Evolutionary conservation across 2,329 filamentous ascomycete genomes (phyloP), one percentile per base, ranked within the genome.

Genomic region (Diaporthe sp.): DNA sequence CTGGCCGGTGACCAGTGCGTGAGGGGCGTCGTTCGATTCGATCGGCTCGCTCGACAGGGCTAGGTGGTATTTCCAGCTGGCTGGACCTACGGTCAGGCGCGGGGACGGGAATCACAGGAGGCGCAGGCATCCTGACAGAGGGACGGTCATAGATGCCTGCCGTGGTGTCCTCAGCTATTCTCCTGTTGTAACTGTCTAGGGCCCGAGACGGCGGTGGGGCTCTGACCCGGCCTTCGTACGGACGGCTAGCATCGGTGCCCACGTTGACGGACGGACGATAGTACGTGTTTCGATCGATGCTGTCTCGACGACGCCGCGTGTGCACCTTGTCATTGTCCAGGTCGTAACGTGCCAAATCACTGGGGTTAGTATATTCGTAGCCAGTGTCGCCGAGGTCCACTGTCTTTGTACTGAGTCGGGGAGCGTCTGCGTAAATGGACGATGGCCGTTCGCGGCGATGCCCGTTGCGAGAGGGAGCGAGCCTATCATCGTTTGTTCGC

Each of bases 121-220:
- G 86, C 19, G 88, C 83, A 22, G 89, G 86, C 80, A 88, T 84
- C 70, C 88, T 86, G 58, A 84, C 82, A 0, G 84, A 83, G 8
- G 88, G 84, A 39, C 86, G 82, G 34, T 90, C 88, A 77, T 90
- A 90, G 9, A 84, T 80, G 7, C 83, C 82, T 22, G 82, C 79
- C 62, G 83, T 81, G 3, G 83, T n/a, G 13, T 77, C 76, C n/a
- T 77, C 80, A 4, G 80, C 81, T 9, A 83, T 73, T 22, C 79
- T 80, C 75, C 89, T 86, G 78, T 90, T 90, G 77, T 94, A 90
- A 83, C 91, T 94, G 79, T 95, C 93, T 78, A 95, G 91, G 0
- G 92, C 93, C 79, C 93, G 88, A 4, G 91, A 94, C 7, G 92
- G 90, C 6, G 92, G 92, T 13, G 94, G 94, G 0, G 89, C 88